Evolutionary conservation across 805 yeast genomes (phyloP).

Genomic region (Jamesozyma spencerorum): DNA sequence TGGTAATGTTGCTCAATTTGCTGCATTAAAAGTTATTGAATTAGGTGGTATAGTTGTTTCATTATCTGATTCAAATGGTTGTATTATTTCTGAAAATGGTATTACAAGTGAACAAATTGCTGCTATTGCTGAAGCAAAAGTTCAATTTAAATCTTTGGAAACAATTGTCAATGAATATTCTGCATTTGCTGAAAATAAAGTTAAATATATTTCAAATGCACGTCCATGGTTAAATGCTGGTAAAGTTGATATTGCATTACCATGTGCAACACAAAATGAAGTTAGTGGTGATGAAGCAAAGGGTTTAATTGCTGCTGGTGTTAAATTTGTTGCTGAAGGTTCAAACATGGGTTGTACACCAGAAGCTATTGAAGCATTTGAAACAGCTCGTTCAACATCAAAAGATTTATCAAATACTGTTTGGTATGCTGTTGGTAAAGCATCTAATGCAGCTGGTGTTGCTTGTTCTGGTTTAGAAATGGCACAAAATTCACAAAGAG

Average conservation of each 20-base stretch:
- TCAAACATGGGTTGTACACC: conserved; percentile 98
- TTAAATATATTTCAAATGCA: conserved; percentile 83
- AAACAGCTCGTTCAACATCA: conserved; percentile 55
- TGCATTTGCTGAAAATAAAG: conserved; percentile 47
- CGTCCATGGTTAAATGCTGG: conserved; percentile 96
- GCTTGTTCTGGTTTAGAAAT: conserved; percentile 97
- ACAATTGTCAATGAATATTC: conserved; percentile 51
- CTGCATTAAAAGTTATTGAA: conserved; percentile 94
- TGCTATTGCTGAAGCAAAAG: conserved; percentile 67
- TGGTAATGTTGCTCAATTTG: conserved; percentile 98
- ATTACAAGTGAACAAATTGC: conserved; percentile 74
- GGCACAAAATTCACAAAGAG: conserved; percentile 98
- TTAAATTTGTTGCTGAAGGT: conserved; percentile 94
- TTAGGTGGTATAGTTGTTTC: conserved; percentile 93
- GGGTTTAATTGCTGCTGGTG: conserved; percentile 86
- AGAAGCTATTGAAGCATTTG: conserved; percentile 93
- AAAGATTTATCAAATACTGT: conserved; percentile 41
- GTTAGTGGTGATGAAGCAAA: conserved; percentile 94
- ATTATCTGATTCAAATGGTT: conserved; percentile 90
- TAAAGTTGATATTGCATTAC: conserved; percentile 88
- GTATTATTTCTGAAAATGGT: conserved; percentile 70
- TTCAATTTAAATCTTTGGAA: conserved; percentile 67
- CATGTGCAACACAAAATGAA: conserved; percentile 98
- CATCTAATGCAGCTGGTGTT: conserved; percentile 99
- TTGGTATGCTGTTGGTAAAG: conserved; percentile 99